A percentile compares a stretch with the other conserved stretches of the same genome.
Conservation (phyloP, 2,329 filamentous ascomycete genomes). For the Colletotrichum orchidophilum region DNA sequence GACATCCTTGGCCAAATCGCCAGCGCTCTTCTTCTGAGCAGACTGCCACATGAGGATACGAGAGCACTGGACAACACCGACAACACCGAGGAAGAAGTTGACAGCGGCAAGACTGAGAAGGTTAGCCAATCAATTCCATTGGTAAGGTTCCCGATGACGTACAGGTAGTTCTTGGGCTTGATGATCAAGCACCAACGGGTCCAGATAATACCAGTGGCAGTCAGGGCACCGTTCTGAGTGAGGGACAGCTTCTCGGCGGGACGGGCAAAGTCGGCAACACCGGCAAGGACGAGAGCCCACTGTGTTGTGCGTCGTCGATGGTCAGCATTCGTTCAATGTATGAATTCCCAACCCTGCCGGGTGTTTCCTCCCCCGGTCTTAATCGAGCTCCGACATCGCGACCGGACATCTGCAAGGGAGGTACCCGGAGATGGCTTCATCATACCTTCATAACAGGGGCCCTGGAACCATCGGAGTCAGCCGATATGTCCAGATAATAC, state of each 20-base stretch:
- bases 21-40: slow-evolving; percentile 62
- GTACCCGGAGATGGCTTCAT: slow-evolving; percentile 42
- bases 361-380: background rate
- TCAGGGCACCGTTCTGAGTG: slow-evolving; percentile 90
- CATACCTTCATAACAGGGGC: slow-evolving; percentile 87
- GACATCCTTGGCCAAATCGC: slow-evolving; percentile 48
- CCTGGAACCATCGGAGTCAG: slow-evolving; percentile 56
- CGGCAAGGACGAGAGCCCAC: slow-evolving; percentile 94
- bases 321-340: slow-evolving; percentile 7
- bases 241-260: slow-evolving; percentile 93
- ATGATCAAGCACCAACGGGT: slow-evolving; percentile 99
- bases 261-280: slow-evolving; percentile 89
- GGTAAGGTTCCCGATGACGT: slow-evolving; percentile 45
- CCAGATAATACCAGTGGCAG: slow-evolving; percentile 94
- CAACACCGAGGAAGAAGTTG: slow-evolving; percentile 96
- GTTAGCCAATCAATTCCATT: background rate
- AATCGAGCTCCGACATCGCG: slow-evolving; percentile 24
- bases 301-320: slow-evolving; percentile 43
- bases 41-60: slow-evolving; percentile 77
- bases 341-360: background rate
- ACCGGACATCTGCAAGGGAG: slow-evolving; percentile 29
- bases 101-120: slow-evolving; percentile 80
- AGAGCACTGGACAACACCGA: slow-evolving; percentile 83
- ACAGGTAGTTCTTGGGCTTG: slow-evolving; percentile 91
- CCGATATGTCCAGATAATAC: background rate